These are phyloP conservation scores for Phytophthora meadii DNA, from an alignment of 352 stramenopile genomes.

Conservation along the genomic window DNA sequence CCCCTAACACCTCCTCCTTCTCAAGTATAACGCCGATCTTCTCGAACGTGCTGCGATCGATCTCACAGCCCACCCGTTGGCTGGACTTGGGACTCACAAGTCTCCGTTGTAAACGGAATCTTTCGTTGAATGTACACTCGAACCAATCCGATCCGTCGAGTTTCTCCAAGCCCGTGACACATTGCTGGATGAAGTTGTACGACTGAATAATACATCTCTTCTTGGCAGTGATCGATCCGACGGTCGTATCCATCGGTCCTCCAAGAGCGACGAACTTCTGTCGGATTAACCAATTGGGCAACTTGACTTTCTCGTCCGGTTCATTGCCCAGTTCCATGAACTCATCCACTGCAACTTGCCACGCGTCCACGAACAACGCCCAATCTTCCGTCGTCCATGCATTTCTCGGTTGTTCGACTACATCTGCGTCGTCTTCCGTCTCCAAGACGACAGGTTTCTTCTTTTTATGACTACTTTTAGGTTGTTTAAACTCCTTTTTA, in stretches of 20 bases:
- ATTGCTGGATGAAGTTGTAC: slow-evolving; percentile 47
- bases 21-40: slow-evolving; percentile 39
- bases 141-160: slow-evolving; percentile 47
- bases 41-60: slow-evolving; percentile 34
- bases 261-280: slow-evolving; percentile 44
- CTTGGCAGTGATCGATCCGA: slow-evolving; percentile 47
- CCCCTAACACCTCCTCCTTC: slow-evolving; percentile 43
- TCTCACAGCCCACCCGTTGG: slow-evolving; percentile 42
- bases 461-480: slow-evolving; percentile 11
- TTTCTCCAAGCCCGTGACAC: slow-evolving; percentile 29
- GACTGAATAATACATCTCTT: slow-evolving; percentile 44
- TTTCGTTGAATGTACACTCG: slow-evolving; percentile 34
- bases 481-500: slow-evolving; percentile 20
- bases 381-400: slow-evolving; percentile 37
- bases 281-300: slow-evolving; percentile 52
- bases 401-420: slow-evolving; percentile 8
- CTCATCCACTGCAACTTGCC: slow-evolving; percentile 43
- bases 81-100: slow-evolving; percentile 43
- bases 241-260: slow-evolving; percentile 35
- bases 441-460: slow-evolving; percentile 14
- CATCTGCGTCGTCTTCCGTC: slow-evolving; percentile 15
- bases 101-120: slow-evolving; percentile 39
- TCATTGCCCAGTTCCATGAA: slow-evolving; percentile 44
- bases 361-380: slow-evolving; percentile 42
- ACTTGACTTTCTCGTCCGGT: slow-evolving; percentile 40